phyloP scores from a whole-genome alignment of 805 yeast genomes.

The Jamesozyma spencerorum region DNA sequence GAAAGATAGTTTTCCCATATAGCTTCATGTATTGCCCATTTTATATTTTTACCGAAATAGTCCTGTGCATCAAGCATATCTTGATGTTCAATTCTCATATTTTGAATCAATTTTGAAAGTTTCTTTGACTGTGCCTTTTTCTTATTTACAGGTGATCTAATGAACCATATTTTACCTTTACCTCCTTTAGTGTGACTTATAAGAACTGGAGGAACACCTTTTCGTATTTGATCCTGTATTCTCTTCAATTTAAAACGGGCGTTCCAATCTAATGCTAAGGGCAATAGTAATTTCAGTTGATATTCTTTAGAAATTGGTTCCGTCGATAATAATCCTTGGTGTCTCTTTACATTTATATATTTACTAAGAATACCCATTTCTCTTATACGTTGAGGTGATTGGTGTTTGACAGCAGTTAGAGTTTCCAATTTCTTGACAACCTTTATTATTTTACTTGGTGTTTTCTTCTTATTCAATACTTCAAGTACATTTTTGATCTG shows the following conservation, averaged over 20 bases:
- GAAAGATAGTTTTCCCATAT: constrained; percentile 23
- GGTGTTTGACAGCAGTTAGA: background rate
- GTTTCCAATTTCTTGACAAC: background rate
- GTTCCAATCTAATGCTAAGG: constrained; percentile 23
- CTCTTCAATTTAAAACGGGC: constrained; percentile 11
- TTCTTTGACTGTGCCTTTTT: constrained; percentile 20
- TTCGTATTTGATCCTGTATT: constrained; percentile 14
- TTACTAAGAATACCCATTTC: constrained; percentile 12
- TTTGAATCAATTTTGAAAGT: constrained; percentile 15
- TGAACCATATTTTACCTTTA: constrained; percentile 23
- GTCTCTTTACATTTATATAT: constrained; percentile 13
- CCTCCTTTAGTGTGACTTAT: constrained; percentile 21
- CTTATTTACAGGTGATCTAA: constrained; percentile 25
- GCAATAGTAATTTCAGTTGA: constrained; percentile 15
- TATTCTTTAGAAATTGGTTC: constrained; percentile 10
- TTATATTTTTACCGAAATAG: constrained; percentile 9
- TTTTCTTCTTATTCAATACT: background rate
- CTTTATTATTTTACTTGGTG: background rate
- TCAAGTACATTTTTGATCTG: background rate
- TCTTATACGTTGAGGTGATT: constrained; percentile 7
- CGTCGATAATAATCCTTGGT: constrained; percentile 10
- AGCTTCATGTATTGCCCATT: constrained; percentile 27
- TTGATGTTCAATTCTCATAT: constrained; percentile 17
- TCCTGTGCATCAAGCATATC: constrained; percentile 13
- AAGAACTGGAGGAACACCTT: constrained; percentile 21